Conservation (phyloP, 1,139 yeast species). For the Wickerhamomyces sp. region DNA sequence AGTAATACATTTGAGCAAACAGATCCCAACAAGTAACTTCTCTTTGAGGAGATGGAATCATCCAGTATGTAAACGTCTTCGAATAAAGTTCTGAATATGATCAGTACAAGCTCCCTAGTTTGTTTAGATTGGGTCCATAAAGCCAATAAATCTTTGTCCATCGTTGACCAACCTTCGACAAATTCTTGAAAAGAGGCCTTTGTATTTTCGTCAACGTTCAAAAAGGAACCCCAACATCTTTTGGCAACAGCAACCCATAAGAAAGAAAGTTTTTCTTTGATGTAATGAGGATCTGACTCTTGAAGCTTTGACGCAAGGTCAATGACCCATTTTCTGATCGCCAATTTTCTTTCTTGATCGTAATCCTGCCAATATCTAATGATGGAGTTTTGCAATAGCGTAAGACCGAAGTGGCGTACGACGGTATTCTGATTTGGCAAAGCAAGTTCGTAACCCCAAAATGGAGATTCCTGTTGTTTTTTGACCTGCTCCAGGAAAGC, state of each 20-base stretch:
- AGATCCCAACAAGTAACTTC: conserved; percentile 75
- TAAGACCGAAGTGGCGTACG: conserved; percentile 87
- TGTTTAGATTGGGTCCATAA: conserved; percentile 67
- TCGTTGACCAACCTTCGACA: conserved; percentile 77
- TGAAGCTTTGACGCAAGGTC: conserved; percentile 63
- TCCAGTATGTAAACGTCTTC: conserved; percentile 93
- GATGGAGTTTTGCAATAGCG: conserved; percentile 71
- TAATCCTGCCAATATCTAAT: conserved; percentile 47
- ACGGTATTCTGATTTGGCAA: conserved; percentile 57
- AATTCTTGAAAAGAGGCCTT: conserved; percentile 37
- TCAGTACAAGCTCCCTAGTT: conserved; percentile 69
- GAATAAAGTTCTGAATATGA: conserved; percentile 78
- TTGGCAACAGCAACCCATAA: conserved; percentile 95
- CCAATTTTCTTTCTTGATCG: conserved; percentile 60
- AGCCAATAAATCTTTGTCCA: conserved; percentile 73
- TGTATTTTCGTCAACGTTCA: conserved; percentile 27
- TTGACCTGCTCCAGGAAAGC: conserved; percentile 72
- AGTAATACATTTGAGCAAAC: conserved; percentile 80
- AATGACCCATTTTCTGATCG: conserved; percentile 79
- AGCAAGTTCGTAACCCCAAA: conserved; percentile 89
- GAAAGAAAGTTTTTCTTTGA: conserved; percentile 84
- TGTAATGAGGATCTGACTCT: conserved; percentile 76
- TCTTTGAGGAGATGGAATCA: conserved; percentile 81
- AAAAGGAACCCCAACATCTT: conserved; percentile 76
- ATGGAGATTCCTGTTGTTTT: conserved; percentile 76